phyloP scores from a whole-genome alignment of 208 protist species.

The Acanthamoeba lenticulata region DNA sequence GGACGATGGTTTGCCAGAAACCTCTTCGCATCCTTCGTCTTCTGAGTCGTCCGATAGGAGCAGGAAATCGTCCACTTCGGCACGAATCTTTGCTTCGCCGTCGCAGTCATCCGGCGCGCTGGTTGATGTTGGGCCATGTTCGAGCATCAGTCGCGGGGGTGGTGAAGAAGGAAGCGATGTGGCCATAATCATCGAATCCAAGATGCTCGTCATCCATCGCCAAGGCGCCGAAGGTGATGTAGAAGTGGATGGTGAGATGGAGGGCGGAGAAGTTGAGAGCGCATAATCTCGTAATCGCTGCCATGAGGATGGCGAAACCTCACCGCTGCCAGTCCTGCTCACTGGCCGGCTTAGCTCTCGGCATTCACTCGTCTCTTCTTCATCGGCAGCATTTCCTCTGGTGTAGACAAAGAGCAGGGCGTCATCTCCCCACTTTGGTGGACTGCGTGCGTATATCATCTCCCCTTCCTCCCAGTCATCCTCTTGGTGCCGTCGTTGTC shows the following conservation, averaged over 20 bases:
- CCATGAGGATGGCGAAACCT: background rate
- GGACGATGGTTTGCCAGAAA: too few relatives aligned
- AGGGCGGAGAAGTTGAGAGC: background rate
- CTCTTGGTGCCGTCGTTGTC: background rate
- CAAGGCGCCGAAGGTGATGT: background rate
- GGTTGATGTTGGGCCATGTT: background rate
- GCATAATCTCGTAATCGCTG: background rate
- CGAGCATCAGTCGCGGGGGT: background rate
- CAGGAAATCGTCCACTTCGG: background rate
- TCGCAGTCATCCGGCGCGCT: background rate
- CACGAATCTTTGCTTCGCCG: background rate
- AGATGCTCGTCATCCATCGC: background rate
- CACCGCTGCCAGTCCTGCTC: too few relatives aligned
- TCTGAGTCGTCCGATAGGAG: background rate
- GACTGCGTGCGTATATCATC: background rate
- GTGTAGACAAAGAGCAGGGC: background rate
- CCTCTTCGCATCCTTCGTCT: background rate
- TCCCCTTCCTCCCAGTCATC: background rate
- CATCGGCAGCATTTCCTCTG: background rate
- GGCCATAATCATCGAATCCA: background rate
- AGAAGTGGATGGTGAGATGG: background rate
- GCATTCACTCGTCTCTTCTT: background rate
- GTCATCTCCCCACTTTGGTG: background rate
- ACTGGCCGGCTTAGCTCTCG: background rate
- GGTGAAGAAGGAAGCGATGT: background rate